These are phyloP conservation scores for Dictyostelium firmibasis DNA, from an alignment of 78 protist genomes.

Conservation along the genomic window DNA sequence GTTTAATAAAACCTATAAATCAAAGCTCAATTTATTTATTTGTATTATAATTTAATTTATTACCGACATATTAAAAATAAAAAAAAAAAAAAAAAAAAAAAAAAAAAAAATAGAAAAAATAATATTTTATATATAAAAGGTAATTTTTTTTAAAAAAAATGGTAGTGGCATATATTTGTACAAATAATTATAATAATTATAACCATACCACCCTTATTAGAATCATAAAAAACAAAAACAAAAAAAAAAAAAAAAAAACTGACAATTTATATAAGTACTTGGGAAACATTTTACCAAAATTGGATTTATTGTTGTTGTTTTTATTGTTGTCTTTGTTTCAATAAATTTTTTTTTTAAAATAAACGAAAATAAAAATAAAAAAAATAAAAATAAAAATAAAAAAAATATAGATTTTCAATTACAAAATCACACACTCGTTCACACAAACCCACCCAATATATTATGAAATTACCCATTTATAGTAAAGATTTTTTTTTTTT, in stretches of 20 bases:
- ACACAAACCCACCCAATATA: background rate
- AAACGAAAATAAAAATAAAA: no score
- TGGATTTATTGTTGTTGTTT: background rate
- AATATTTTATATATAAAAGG: background rate
- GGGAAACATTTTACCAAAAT: background rate
- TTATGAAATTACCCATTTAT: background rate
- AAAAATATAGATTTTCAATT: background rate
- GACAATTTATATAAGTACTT: background rate
- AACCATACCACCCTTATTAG: background rate
- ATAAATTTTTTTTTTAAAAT: no score
- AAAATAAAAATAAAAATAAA: no score
- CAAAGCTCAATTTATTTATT: background rate
- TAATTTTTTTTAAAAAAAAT: no score
- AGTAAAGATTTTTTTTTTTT: background rate
- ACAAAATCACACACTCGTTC: background rate
- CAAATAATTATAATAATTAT: background rate
- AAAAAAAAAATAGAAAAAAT: no score
- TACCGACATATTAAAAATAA: background rate
- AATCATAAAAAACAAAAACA: background rate
- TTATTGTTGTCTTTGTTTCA: background rate
- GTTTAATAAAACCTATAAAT: background rate
- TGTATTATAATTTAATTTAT: background rate
- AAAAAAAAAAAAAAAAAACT: no score
- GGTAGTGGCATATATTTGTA: background rate
- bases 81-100: no score